Base-by-base conservation (phyloP, 225 moss, liverwort and hornwort genomes). In the Thuidium tamariscinum region DNA sequence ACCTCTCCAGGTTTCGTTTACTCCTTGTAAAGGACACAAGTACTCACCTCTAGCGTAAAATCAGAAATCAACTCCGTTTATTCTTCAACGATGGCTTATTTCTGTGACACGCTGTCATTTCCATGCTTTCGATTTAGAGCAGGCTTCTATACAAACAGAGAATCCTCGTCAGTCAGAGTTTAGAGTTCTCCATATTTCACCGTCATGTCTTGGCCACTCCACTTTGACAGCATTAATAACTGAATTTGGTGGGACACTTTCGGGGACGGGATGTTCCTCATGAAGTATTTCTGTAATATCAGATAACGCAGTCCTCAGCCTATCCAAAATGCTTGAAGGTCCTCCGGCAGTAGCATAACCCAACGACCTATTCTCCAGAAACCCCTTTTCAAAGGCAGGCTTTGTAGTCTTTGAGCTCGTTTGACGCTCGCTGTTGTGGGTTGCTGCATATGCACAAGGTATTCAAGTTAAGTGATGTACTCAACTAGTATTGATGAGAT, bases 111-210 rank as follows among this genome's bases (percentile, higher is more conserved):
- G 69, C 37, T 32, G 84, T 52, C 83, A 59, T 51, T 54, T 63
- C 71, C 37, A 64, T 77, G 70, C 71, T 74, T 64, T 34, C 21
- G 41, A n/a, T 55, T 63, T 46, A 11, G 22, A 54, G 67, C 34
- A 29, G 29, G 49, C 10, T 30, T 66, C 61, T 61, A 63, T 54
- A 36, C 17, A 42, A 26, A 32, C 12, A n/a, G 34, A 62, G 52
- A 64, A 61, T 83, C 62, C 36, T 89, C 83, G 88, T 66, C 72
- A 60, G 30, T 91, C 92, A 46, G 84, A 81, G 56, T 89, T 83
- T 73, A 96, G 84, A 77, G 93, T 87, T 84, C 61, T 79, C 89
- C 92, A 89, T 79, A 93, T 92, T 41, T 93, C 93, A 72, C 96
- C 93, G 77, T 90, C 89, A 66, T 80, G 76, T 87, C 85, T 82